Base-by-base conservation (phyloP, 2,329 filamentous ascomycete species). In the Cladophialophora carrionii region DNA sequence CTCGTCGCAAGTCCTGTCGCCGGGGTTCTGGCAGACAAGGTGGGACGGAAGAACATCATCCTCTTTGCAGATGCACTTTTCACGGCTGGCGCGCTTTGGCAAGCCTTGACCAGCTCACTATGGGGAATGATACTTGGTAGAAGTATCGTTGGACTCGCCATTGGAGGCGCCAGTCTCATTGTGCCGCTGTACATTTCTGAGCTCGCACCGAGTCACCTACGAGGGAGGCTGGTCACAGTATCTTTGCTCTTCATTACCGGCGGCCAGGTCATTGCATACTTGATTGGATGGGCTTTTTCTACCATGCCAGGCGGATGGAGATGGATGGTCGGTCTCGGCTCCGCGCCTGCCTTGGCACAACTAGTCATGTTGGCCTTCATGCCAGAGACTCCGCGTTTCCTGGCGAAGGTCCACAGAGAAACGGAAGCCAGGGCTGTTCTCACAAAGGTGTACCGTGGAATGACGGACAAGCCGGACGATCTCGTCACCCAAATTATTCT, bases 171-270 rank as follows among this genome's bases (percentile, higher is more conserved):
- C 29, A 92, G 88, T 74, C 90, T 96, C 71, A 90, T 96, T 3
- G 89, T 91, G 32, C 93, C 93, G 53, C 77, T 97, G 71, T 96
- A 96, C 78, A 94, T 97, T 65, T 89, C 90, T 8, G 94, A 98
- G 77, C 81, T 96, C 12, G 88, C 91, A 3, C 93, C 94, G 0
- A 86, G 90, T 1, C 83, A 86, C 24, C 86, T 90, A 66, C 82
- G 94, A 61, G 94, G 94, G 14, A 81, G 90, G 48, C 80, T 98
- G 48, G 90, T 97, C 3, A 96, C 92, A 0, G 85, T 95, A 62
- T 88, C 91, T 65, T 87, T 89, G 29, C 79, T 97, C 24, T 92
- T 96, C 71, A 89, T 97, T 63, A 96, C 93, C 0, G 81, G 90
- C 10, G 94, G 94, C 0, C 93, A 97, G 78, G 90, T 96, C 1